Percentiles rank a stretch among this genome's conserved stretches.
Conservation (phyloP, 1,139 yeast species). For the Blastobotrys illinoisensis region DNA sequence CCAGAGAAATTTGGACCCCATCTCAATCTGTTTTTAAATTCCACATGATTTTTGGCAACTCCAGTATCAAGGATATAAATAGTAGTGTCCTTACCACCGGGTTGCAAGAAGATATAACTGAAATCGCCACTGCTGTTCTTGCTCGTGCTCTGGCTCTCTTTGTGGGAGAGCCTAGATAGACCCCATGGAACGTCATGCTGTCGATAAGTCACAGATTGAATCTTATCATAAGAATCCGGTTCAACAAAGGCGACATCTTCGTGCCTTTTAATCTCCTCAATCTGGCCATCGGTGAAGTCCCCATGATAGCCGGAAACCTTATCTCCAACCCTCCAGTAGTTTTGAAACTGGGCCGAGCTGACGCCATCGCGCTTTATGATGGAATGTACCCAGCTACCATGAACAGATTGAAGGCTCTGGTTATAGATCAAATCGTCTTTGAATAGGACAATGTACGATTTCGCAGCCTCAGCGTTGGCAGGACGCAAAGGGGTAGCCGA, state of each 20-base stretch:
- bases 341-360: slow-evolving; percentile 33
- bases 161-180: slow-evolving; percentile 46
- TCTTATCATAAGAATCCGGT: slow-evolving; percentile 37
- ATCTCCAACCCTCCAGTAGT: slow-evolving; percentile 49
- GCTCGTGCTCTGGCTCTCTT: slow-evolving; percentile 37
- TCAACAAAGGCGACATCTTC: slow-evolving; percentile 46
- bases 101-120: slow-evolving; percentile 42
- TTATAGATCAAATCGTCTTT: slow-evolving; percentile 6
- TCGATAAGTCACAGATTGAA: slow-evolving; percentile 29
- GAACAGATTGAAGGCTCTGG: slow-evolving; percentile 3
- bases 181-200: slow-evolving; percentile 49
- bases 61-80: slow-evolving; percentile 51
- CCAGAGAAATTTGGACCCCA: slow-evolving; percentile 56
- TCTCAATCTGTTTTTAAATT: slow-evolving; percentile 52
- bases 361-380: neutral
- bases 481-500: neutral
- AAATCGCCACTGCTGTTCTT: slow-evolving; percentile 22
- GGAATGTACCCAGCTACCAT: slow-evolving; percentile 35
- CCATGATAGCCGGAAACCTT: slow-evolving; percentile 26
- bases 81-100: slow-evolving; percentile 49
- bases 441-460: slow-evolving; percentile 21
- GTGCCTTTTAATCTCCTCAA: slow-evolving; percentile 39
- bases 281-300: slow-evolving; percentile 19
- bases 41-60: slow-evolving; percentile 41
- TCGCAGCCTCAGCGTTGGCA: neutral